Evolutionary conservation across 768 basidiomycete species (phyloP).

Genomic region (Termitomyces sp.): DNA sequence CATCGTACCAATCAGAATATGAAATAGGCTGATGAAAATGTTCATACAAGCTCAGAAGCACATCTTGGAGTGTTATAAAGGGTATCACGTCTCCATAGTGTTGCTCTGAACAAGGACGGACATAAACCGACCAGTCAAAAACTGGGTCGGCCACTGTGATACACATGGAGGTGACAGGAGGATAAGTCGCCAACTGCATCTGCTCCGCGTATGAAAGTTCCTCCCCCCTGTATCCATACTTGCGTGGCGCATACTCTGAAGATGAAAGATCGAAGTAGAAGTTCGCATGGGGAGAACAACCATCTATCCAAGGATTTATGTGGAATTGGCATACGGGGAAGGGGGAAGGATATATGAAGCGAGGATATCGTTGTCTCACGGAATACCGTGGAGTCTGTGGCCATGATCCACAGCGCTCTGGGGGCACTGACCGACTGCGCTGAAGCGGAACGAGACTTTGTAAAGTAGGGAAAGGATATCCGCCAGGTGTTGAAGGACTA

Average conservation of each 20-base stretch:
- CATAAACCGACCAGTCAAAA: constrained; percentile 57
- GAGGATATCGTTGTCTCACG: not conserved
- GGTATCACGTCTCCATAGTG: constrained; percentile 37
- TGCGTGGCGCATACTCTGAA: constrained; percentile 44
- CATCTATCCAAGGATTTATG: constrained; percentile 54
- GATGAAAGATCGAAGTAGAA: constrained; percentile 56
- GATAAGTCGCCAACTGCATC: constrained; percentile 57
- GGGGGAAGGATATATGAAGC: too few relatives aligned
- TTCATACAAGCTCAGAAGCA: constrained; percentile 48
- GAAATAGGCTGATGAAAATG: constrained; percentile 41
- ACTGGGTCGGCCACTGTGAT: constrained; percentile 54
- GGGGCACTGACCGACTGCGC: not conserved
- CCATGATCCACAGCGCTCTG: not conserved
- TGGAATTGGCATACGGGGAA: too few relatives aligned
- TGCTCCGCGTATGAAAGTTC: constrained; percentile 13
- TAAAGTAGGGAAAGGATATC: too few relatives aligned
- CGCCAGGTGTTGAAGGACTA: not conserved
- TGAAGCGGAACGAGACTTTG: not conserved
- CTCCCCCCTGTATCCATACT: constrained; percentile 27
- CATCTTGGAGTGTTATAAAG: constrained; percentile 55
- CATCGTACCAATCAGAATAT: constrained; percentile 33
- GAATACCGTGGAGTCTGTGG: not conserved
- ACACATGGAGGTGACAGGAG: constrained; percentile 45
- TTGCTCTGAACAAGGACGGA: constrained; percentile 33
- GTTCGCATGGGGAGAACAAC: constrained; percentile 37